A percentile compares a stretch with the other conserved stretches of the same genome.
Evolutionary conservation across 2,329 filamentous ascomycete species (phyloP).

Genomic region (Fusarium sp.): DNA sequence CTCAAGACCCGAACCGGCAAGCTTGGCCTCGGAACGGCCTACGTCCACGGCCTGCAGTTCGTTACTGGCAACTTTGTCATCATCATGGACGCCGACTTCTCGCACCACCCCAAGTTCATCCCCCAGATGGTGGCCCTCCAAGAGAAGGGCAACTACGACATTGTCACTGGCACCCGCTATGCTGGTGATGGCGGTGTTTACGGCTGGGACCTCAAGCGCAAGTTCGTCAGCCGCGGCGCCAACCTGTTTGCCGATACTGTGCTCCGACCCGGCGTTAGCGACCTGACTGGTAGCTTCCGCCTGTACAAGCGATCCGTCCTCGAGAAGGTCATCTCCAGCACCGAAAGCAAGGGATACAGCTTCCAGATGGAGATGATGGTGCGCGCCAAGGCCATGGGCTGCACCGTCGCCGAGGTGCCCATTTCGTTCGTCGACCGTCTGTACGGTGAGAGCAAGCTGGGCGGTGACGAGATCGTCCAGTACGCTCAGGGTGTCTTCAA

Average conservation of each 20-base stretch:
- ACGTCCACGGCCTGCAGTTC: slow-evolving; percentile 93
- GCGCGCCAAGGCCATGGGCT: slow-evolving; percentile 94
- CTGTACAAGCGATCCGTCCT: slow-evolving; percentile 93
- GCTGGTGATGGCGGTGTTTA: slow-evolving; percentile 90
- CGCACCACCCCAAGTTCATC: slow-evolving; percentile 99
- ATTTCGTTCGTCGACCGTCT: slow-evolving; percentile 96
- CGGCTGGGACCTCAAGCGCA: slow-evolving; percentile 95
- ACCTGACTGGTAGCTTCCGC: slow-evolving; percentile 93
- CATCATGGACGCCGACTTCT: slow-evolving; percentile 99
- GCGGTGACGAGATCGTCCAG: slow-evolving; percentile 94
- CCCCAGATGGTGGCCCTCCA: slow-evolving; percentile 90
- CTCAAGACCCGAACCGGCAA: slow-evolving; percentile 93
- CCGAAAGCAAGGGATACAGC: slow-evolving; percentile 95
- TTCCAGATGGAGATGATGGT: slow-evolving; percentile 99
- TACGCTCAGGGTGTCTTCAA: slow-evolving; percentile 88
- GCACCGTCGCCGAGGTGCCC: slow-evolving; percentile 92
- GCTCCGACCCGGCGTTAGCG: slow-evolving; percentile 91
- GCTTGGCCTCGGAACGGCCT: slow-evolving; percentile 95
- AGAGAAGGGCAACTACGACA: slow-evolving; percentile 84
- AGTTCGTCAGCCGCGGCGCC: slow-evolving; percentile 85
- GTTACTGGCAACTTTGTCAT: slow-evolving; percentile 94
- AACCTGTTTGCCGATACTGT: slow-evolving; percentile 97
- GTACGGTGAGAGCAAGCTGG: slow-evolving; percentile 95
- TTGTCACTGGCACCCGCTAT: slow-evolving; percentile 96
- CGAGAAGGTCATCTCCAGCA: slow-evolving; percentile 89